Evolutionary conservation across 352 stramenopile species (phyloP), one percentile per base, ranked within the genome.

Genomic region (Globisporangium takayamanum): DNA sequence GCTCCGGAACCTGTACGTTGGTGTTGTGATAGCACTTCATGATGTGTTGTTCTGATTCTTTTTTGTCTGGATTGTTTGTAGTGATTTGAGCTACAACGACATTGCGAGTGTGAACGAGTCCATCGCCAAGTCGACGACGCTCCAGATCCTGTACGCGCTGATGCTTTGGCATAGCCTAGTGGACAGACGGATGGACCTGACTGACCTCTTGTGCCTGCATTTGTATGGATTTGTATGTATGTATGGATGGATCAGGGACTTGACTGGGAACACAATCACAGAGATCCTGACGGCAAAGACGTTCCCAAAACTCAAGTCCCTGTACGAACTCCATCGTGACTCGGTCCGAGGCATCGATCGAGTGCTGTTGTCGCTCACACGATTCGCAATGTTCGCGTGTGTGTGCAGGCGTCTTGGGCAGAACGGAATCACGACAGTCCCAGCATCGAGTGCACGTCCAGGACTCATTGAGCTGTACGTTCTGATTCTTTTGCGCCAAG

Each of bases 11-110:
- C 36, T 55, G 50, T 55, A 25, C 50, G 50, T 14, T 26, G 28
- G 2, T 15, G 28, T 47, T 14, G 8, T 44, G 50, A 47, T 28
- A 20, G n/a, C 28, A 20, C 8, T 6, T 5, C 26, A 30, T 45
- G 30, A 16, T 26, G 16, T 5, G 50, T 55, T 20, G 25, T 22
- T 22, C 41, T 47, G 15, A 47, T 20, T 47, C 15, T 20, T 47
- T 15, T 46, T 20, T 30, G 18, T 33, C 11, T n/a, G n/a, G 6
- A 5, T 50, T n/a, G n/a, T 16, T 30, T 12, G n/a, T 8, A 52
- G 47, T 22, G 12, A 36, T 22, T n/a, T 57, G 52, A 49, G 52
- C 37, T 57, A 41, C 52, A 57, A 57, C 36, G n/a, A 45, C 33
- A 55, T 55, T 14, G 33, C 36, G 12, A 8, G 15, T 22, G 33